Evolutionary conservation across 2,329 filamentous ascomycete species (phyloP), one percentile per base, ranked within the genome.

Genomic region (Pseudocercospora fuligena): DNA sequence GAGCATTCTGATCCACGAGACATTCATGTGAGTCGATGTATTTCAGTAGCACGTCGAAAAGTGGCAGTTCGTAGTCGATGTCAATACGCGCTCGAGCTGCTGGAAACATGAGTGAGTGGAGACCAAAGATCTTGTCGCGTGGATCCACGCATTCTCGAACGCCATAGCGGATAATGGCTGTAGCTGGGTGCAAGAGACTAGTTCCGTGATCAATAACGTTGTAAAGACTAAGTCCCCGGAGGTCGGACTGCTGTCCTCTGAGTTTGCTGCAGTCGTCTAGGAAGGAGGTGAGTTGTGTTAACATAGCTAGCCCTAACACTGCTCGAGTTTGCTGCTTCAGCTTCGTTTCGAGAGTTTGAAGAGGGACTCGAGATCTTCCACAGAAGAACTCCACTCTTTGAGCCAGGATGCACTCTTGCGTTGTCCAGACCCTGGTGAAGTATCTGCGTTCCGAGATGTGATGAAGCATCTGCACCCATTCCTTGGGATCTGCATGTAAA

Each of bases 401-500:
- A 11, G 61, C 61, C 11, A 64, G 51, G 7, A 64, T 33, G 53
- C 61, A 64, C 16, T 64, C 61, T 36, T 64, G 53, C 5, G 49
- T 54, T 23, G 54, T 58, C 61, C 61, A 64, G 27, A 64, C 51
- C 36, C 61, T 58, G 5, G 27, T 33, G 53, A 64, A 64, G 16
- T 64, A 64, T 36, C 21, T 16, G 3, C 53, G 61, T 7, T 29
- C 29, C 12, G 33, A n/a, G 7, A 63, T 43, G 19, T n/a, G 25
- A 5, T 27, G n/a, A 1, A 36, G 23, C 19, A 27, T 19, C 7
- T 25, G 14, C 12, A n/a, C n/a, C 31, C 21, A 21, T 9, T 27
- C 27, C 3, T 56, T 25, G 16, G 9, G 12, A 21, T 25, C 29
- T 5, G 40, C 29, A 11, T n/a, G 11, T n/a, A 19, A 5, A 33